These are phyloP conservation scores for Amanita subjunquillea DNA, from an alignment of 768 basidiomycete species.

Conservation along the genomic window DNA sequence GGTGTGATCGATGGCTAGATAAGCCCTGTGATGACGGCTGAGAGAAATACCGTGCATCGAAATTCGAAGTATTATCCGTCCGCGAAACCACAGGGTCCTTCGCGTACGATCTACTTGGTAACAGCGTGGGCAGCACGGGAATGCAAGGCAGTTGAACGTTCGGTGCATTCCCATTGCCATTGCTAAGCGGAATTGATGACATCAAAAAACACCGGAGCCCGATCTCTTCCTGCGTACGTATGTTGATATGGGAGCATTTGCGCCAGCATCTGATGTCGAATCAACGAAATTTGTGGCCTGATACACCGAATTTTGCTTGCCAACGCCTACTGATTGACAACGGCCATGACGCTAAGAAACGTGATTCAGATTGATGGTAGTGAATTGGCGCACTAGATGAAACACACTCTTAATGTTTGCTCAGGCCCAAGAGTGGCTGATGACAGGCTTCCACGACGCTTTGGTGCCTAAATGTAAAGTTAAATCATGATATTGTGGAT, in stretches of 20 bases:
- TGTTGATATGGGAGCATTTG: constrained; percentile 68
- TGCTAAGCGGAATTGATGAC: constrained; percentile 49
- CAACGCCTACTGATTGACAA: constrained; percentile 34
- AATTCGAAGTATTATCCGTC: not conserved
- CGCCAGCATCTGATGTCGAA: constrained; percentile 40
- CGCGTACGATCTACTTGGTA: not conserved
- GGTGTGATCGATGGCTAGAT: not conserved
- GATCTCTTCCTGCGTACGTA: constrained; percentile 77
- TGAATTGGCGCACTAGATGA: constrained; percentile 6
- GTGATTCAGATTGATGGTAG: constrained; percentile 2
- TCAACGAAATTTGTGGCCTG: constrained; percentile 36
- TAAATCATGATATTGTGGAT: constrained; percentile 4
- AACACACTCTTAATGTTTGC: constrained; percentile 23
- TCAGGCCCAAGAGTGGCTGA: constrained; percentile 28
- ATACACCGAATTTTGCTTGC: constrained; percentile 19
- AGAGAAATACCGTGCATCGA: not conserved
- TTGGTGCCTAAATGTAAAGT: constrained; percentile 21
- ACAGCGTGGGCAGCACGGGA: constrained; percentile 46
- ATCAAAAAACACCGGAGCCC: constrained; percentile 49
- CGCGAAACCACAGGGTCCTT: not conserved
- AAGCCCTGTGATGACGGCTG: not conserved
- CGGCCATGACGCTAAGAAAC: constrained; percentile 14
- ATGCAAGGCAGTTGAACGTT: constrained; percentile 33
- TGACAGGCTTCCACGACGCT: constrained; percentile 36
- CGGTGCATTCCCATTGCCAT: constrained; percentile 16